Evolutionary conservation across 2,329 filamentous ascomycete species (phyloP), one percentile per base, ranked within the genome.

Genomic region (Penicillium sp.): DNA sequence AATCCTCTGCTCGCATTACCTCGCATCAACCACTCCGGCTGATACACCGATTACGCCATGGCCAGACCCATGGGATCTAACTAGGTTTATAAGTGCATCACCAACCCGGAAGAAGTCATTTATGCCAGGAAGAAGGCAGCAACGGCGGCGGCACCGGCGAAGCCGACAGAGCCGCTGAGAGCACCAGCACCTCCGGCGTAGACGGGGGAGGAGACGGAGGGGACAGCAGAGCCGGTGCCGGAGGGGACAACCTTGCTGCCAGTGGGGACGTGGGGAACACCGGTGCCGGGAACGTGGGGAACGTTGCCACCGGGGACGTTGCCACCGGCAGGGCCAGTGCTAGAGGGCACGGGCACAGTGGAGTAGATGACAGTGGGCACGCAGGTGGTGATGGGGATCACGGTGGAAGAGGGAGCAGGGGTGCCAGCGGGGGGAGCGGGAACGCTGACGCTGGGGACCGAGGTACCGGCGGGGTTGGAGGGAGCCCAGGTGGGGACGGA

Each of bases 101-200:
- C 18, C 35, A 27, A 52, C 14, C 36, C 43, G 35, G 54, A 60
- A 53, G 56, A 48, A 50, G 40, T 62, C 53, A 67, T 65, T 67
- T 70, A 70, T 57, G 67, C 67, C 48, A 70, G 59, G 63, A 70
- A 56, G 66, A 67, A 65, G 53, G 67, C 67, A 10, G 65, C 66
- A 26, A 55, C 59, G 53, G 67, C 67, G 45, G 66, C 66, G 18
- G 48, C 57, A 62, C 67, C 67, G 41, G 66, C 67, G 57, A 70
- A 61, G 56, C 60, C 55, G 54, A 69, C 54, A 52, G 67, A 70
- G 60, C 63, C 63, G 47, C 55, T 55, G 58, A 70, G 36, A 48
- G 65, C 54, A 39, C 36, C 36, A 65, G 58, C 65, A 54, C 63
- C n/a, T n/a, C n/a, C 66, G 62, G 59, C 66, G 67, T 54, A 67